Evolutionary conservation across 805 yeast species (phyloP).

Genomic region (Candida vaughaniae): DNA sequence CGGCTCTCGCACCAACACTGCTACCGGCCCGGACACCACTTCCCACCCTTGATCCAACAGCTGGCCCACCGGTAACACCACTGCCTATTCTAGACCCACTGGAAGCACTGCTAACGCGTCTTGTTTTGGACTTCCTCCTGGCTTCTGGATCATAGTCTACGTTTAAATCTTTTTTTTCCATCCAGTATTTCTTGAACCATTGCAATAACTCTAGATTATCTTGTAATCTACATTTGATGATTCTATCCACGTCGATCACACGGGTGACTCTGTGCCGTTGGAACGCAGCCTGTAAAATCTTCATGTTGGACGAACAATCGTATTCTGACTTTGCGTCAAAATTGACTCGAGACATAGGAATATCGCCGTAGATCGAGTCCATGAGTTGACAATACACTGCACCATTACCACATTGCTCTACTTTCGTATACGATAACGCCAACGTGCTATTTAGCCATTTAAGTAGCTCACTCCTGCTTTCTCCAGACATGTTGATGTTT

Average conservation of each 20-base stretch:
- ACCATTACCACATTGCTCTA: conserved; percentile 95
- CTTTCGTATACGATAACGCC: conserved; percentile 63
- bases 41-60: neutral
- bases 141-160: conserved; percentile 59
- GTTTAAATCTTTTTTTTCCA: conserved; percentile 64
- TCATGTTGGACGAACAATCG: conserved; percentile 78
- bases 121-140: conserved; percentile 18
- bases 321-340: conserved; percentile 71
- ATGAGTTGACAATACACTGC: conserved; percentile 92
- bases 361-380: conserved; percentile 79
- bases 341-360: conserved; percentile 77
- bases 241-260: conserved; percentile 73
- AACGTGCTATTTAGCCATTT: conserved; percentile 81
- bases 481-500: conserved; percentile 40
- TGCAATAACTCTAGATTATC: conserved; percentile 93
- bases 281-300: conserved; percentile 81
- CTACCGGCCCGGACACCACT: conserved; percentile 1
- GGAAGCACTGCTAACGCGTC: neutral
- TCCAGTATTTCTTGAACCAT: conserved; percentile 87
- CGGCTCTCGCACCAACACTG: neutral
- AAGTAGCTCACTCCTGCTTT: conserved; percentile 79
- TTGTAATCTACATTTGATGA: conserved; percentile 86
- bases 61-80: neutral
- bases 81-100: neutral
- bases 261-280: conserved; percentile 67